A percentile compares a stretch with the other conserved stretches of the same genome.
phyloP scores from a whole-genome alignment of 1,284 basidiomycete genomes.

The Ceratorhiza oryzae-sativae region DNA sequence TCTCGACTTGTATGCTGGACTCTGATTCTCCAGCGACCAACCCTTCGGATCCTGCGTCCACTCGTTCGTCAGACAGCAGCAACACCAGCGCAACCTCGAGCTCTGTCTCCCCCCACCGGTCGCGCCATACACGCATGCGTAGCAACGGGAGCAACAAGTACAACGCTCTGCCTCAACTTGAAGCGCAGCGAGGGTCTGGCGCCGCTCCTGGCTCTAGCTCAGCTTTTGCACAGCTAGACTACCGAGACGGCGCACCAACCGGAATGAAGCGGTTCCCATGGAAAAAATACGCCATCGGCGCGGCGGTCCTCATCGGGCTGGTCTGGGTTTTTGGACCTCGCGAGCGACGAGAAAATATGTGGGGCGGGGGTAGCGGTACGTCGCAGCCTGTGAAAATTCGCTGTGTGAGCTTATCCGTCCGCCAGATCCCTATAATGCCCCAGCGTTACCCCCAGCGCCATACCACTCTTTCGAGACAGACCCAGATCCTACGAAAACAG shows the following conservation, averaged over 20 bases:
- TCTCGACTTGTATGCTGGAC: constrained; percentile 26
- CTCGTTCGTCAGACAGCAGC: constrained; percentile 19
- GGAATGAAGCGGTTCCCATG: constrained; percentile 55
- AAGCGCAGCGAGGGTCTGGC: constrained; percentile 20
- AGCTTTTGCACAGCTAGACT: constrained; percentile 25
- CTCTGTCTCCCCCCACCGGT: constrained; percentile 23
- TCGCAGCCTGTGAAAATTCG: constrained; percentile 42
- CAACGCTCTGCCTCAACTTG: constrained; percentile 28
- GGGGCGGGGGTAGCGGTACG: constrained; percentile 43
- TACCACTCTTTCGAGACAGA: constrained; percentile 64
- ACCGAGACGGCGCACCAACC: constrained; percentile 18
- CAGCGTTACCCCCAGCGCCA: constrained; percentile 31
- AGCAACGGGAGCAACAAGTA: constrained; percentile 35
- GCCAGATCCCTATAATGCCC: constrained; percentile 10
- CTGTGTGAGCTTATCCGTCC: constrained; percentile 43
- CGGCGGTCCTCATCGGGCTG: constrained; percentile 61
- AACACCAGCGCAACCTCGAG: constrained; percentile 16
- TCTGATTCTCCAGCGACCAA: background rate
- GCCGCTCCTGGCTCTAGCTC: background rate
- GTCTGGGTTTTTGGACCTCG: constrained; percentile 71
- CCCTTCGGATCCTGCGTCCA: constrained; percentile 16
- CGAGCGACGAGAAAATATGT: constrained; percentile 51
- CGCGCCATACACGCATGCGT: constrained; percentile 25
- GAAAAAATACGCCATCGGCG: constrained; percentile 71
- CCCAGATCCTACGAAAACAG: constrained; percentile 68